Base-by-base conservation (phyloP, 2,329 filamentous ascomycete genomes). In the Colletotrichum liaoningense region DNA sequence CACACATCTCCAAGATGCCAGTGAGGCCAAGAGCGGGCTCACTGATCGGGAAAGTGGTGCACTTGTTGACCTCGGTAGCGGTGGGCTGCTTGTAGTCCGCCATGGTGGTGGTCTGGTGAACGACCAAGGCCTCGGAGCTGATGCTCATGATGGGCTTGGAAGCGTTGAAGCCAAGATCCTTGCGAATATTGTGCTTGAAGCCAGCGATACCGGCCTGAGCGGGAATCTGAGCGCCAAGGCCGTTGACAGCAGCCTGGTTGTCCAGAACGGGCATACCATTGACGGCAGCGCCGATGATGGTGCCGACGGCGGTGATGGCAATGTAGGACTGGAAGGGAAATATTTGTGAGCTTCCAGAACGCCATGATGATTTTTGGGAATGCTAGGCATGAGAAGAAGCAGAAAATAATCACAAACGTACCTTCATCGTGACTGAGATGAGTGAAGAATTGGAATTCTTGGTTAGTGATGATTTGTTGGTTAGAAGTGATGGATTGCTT, bases 341-440 rank as follows among this genome's bases (percentile, higher is more conserved):
- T 24, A 7, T 11, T 4, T 5, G 24, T 33, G 42, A 35, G 63
- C 9, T 42, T 63, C 8, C 42, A 11, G 42, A 22, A 30, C 16
- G 1, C 56, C 6, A 14, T 1, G 19, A 9, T 9, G 19, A 0
- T 2, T 28, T n/a, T 9, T 11, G 12, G 11, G 16, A 7, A 0
- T 5, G 9, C 1, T 19, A 42, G 3, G 9, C 4, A 28, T 0
- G 8, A 4, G 22, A 28, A 5, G 8, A 46, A 46, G 14, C 3
- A 2, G 11, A 6, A 2, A 5, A 3, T 22, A 7, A 24, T 14
- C 4, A 30, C 3, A 3, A 0, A 71, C 67, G 56, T 57, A 57
- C 67, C 59, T 65, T 69, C 60, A 69, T 69, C 26, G 26, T 69
- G 35, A 30, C 26, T n/a, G 3, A 9, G 42, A 22, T 49, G 42